phyloP scores from a whole-genome alignment of 2,329 filamentous ascomycete genomes.

The Lachnellula arida region DNA sequence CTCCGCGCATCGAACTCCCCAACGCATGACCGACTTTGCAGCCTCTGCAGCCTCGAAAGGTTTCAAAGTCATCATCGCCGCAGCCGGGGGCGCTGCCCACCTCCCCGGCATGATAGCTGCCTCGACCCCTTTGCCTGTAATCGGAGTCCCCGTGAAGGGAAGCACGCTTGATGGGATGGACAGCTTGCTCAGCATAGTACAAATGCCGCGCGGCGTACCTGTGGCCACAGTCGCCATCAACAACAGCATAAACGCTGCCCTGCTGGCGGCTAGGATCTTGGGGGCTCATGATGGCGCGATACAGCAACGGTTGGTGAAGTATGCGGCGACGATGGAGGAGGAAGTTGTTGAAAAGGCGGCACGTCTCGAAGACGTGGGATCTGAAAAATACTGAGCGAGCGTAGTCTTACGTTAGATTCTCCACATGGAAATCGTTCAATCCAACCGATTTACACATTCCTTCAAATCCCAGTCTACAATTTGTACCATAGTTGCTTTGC shows the following conservation, averaged over 20 bases:
- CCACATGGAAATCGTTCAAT: too few relatives aligned
- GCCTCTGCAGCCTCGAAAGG: constrained; percentile 21
- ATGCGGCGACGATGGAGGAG: constrained; percentile 59
- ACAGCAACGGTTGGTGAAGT: constrained; percentile 53
- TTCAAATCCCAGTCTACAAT: too few relatives aligned
- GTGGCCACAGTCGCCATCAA: constrained; percentile 75
- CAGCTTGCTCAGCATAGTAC: constrained; percentile 67
- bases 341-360: constrained; percentile 62
- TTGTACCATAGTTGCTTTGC: too few relatives aligned
- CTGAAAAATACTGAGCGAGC: constrained; percentile 42
- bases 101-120: constrained; percentile 72
- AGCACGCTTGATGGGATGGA: constrained; percentile 69
- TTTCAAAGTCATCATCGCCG: constrained; percentile 40
- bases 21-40: constrained; percentile 64
- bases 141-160: constrained; percentile 73
- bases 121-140: constrained; percentile 67
- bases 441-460: too few relatives aligned
- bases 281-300: constrained; percentile 53
- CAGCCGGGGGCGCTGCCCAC: constrained; percentile 70
- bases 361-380: constrained; percentile 51
- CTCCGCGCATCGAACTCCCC: constrained; percentile 71
- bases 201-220: constrained; percentile 71
- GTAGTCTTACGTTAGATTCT: background rate
- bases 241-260: constrained; percentile 72
- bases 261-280: constrained; percentile 66